phyloP scores from a whole-genome alignment of 257 asterid genomes.

The Solanum etuberosum region DNA sequence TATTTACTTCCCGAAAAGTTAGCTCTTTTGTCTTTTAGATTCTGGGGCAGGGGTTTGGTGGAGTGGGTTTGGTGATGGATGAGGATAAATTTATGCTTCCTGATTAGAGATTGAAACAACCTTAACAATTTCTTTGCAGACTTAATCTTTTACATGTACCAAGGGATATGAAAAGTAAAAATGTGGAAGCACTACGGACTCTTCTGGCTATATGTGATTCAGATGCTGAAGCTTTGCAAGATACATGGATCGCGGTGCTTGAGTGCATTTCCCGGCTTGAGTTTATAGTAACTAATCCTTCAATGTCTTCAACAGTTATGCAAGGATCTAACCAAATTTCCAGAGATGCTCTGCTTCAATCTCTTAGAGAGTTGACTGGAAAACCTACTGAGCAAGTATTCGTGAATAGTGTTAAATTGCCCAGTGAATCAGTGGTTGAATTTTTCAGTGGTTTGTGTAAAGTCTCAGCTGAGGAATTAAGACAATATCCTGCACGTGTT shows the following conservation, averaged over 20 bases:
- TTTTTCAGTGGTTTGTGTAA: slow-evolving; percentile 89
- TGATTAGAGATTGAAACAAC: slow-evolving; percentile 3
- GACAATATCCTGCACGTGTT: slow-evolving; percentile 92
- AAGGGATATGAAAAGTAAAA: slow-evolving; percentile 91
- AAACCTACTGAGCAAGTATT: slow-evolving; percentile 91
- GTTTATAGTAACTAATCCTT: slow-evolving; percentile 79
- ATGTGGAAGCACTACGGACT: slow-evolving; percentile 93
- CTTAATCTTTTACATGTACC: slow-evolving; percentile 94
- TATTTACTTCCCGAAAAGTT: neutral
- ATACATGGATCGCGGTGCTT: slow-evolving; percentile 89
- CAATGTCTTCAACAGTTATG: slow-evolving; percentile 87
- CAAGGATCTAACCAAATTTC: slow-evolving; percentile 98
- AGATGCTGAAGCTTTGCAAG: slow-evolving; percentile 87
- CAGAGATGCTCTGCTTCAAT: slow-evolving; percentile 78
- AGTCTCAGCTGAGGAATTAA: slow-evolving; percentile 95
- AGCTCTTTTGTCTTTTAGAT: neutral
- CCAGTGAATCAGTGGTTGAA: slow-evolving; percentile 97
- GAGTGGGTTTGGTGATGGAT: neutral
- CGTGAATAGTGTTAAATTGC: slow-evolving; percentile 83
- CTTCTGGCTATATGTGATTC: slow-evolving; percentile 76
- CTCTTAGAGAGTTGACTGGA: slow-evolving; percentile 88
- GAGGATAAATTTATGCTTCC: neutral
- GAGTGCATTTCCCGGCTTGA: slow-evolving; percentile 98
- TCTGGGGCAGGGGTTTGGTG: neutral
- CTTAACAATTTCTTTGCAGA: slow-evolving; percentile 42